phyloP scores from a whole-genome alignment of 108 stramenopile species.

The Cyclotella sp. region DNA sequence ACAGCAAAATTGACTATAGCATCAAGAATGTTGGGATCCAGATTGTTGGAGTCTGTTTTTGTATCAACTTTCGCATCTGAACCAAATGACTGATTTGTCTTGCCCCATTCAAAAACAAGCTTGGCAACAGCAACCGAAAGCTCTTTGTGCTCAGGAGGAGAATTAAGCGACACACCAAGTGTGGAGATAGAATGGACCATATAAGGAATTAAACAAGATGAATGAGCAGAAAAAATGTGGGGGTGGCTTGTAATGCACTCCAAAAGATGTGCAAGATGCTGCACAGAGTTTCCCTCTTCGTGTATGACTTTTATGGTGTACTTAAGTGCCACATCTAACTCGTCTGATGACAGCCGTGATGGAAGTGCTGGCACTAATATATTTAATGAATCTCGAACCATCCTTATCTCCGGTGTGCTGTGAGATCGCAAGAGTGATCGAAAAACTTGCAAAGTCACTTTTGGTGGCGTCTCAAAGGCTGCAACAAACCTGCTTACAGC shows the following conservation, averaged over 20 bases:
- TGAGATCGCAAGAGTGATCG: constrained; percentile 78
- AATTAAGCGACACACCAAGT: constrained; percentile 81
- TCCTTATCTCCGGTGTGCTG: constrained; percentile 82
- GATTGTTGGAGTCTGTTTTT: constrained; percentile 12
- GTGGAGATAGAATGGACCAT: constrained; percentile 86
- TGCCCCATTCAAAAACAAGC: constrained; percentile 86
- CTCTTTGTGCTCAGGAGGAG: constrained; percentile 67
- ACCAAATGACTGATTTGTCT: background rate
- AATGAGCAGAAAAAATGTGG: constrained; percentile 64
- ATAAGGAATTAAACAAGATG: constrained; percentile 73
- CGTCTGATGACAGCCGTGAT: constrained; percentile 56
- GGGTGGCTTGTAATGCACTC: constrained; percentile 81
- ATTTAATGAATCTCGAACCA: constrained; percentile 81
- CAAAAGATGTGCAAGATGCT: constrained; percentile 94
- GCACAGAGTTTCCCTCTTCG: constrained; percentile 91
- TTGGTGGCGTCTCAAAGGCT: constrained; percentile 82
- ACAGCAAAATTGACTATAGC: constrained; percentile 85
- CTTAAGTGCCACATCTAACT: constrained; percentile 75
- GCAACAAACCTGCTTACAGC: constrained; percentile 85
- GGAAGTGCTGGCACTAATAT: constrained; percentile 86
- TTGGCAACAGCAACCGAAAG: constrained; percentile 83
- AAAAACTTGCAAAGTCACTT: constrained; percentile 91
- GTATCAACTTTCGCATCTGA: background rate
- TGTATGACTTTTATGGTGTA: constrained; percentile 88
- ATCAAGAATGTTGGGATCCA: constrained; percentile 53